Evolutionary conservation across 352 stramenopile genomes (phyloP), one percentile per base, ranked within the genome.

Genomic region (Thraustotheca clavata): DNA sequence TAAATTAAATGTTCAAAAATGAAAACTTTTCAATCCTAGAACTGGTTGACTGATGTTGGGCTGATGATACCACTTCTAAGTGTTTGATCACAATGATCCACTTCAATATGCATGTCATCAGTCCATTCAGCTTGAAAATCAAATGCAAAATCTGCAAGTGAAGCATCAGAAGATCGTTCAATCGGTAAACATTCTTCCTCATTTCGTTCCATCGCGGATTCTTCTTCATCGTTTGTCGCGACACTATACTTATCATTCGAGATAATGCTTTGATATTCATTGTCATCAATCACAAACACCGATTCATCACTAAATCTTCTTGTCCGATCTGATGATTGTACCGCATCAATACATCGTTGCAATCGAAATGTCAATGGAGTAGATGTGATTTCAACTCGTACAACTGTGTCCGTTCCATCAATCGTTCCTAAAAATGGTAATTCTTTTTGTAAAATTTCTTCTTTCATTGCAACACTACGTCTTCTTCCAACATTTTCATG

Each of bases 321-420:
- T n/a, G 74, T 43, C 20, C 47, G 71, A 24, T 71, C 73, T 1
- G 43, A 24, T 27, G 76, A 73, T 20, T 69, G 75, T 34, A 91
- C 79, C 1, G 79, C 85, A 61, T 93, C 84, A 48, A 93, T 88
- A 61, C 84, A 93, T 34, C 84, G 81, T 69, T 87, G 75, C 60
- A 93, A 71, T 3, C 84, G 81, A 31, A 93, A 67, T 33, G 80
- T 88, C 4, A 91, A 62, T 18, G 84, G 75, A 26, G 87, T 70
- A 3, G 79, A 84, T 50, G 72, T 75, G 6, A 88, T 52, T 7
- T 78, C 79, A 29, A 89, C 70, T 73, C 76, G 84, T 31, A 91
- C 16, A 43, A 74, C 67, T 9, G 67, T 67, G 4, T 46, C 52
- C 0, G 67, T 71, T 3, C 48, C 69, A 0, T 67, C 62, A 1